Conservation (phyloP, 257 asterid species). For the Anisodus tanguticus region DNA sequence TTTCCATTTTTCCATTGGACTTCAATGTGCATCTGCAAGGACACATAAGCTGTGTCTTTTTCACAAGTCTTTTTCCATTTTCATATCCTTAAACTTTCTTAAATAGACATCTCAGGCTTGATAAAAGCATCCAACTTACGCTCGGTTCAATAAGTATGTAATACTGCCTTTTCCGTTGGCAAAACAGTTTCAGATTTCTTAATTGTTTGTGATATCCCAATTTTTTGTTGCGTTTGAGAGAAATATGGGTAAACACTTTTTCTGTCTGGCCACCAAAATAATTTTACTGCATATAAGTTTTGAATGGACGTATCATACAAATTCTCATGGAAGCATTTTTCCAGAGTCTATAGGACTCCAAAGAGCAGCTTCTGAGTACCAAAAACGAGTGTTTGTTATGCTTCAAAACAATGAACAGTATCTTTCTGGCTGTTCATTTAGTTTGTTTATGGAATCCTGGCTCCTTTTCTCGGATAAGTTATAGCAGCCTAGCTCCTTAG, state of each 20-base stretch:
- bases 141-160: neutral
- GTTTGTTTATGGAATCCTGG: slow-evolving; percentile 5
- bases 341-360: slow-evolving; percentile 3
- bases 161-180: neutral
- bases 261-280: neutral
- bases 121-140: neutral
- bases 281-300: neutral
- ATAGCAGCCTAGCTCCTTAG: neutral
- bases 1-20: neutral
- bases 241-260: neutral
- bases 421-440: neutral
- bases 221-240: neutral
- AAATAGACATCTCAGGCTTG: neutral
- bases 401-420: neutral
- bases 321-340: neutral
- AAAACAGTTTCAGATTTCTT: neutral
- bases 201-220: neutral
- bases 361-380: neutral
- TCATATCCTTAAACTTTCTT: slow-evolving; percentile 14
- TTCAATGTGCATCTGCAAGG: neutral
- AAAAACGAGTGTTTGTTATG: neutral
- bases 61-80: slow-evolving; percentile 13
- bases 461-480: neutral
- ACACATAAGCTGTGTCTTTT: neutral
- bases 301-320: neutral